Conservation (phyloP, 805 yeast genomes). For the Starmerella vitae region DNA sequence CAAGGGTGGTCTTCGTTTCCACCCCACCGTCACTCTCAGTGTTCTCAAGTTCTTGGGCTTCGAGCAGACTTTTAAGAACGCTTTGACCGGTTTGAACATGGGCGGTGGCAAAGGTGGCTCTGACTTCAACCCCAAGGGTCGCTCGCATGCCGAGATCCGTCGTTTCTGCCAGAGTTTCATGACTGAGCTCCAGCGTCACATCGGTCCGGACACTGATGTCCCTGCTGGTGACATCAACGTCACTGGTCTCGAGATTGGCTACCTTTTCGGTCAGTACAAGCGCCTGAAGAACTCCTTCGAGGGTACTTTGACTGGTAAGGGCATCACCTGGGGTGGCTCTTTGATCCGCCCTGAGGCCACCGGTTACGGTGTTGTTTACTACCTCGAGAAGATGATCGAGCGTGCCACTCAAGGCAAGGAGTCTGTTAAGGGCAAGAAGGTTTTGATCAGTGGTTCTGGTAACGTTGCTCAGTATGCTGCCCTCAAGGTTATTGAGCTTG, state of each 20-base stretch:
- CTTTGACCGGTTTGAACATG: conserved; percentile 90
- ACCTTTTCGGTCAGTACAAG: conserved; percentile 94
- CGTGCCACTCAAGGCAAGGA: conserved; percentile 82
- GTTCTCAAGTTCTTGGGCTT: conserved; percentile 92
- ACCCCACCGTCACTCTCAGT: conserved; percentile 90
- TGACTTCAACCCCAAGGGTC: conserved; percentile 94
- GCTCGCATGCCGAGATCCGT: conserved; percentile 85
- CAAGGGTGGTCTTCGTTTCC: conserved; percentile 98
- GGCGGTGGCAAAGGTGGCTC: conserved; percentile 99
- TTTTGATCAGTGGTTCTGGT: conserved; percentile 95
- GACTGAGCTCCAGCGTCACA: conserved; percentile 90
- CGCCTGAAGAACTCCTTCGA: conserved; percentile 80
- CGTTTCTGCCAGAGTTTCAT: conserved; percentile 92
- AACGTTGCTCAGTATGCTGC: conserved; percentile 99
- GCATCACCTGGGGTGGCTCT: conserved; percentile 97
- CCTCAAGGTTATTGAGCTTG: conserved; percentile 88
- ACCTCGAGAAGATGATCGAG: conserved; percentile 94
- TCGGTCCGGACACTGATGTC: conserved; percentile 94
- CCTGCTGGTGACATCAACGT: conserved; percentile 99
- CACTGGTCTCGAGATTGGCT: conserved; percentile 93
- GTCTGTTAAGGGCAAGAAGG: conserved; percentile 82
- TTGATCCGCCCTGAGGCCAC: conserved; percentile 98
- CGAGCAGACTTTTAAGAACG: conserved; percentile 97
- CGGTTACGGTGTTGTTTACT: conserved; percentile 94
- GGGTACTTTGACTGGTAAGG: conserved; percentile 97